Evolutionary conservation across 2,329 filamentous ascomycete species (phyloP), one percentile per base, ranked within the genome.

Genomic region (Ceratocystis variospora): DNA sequence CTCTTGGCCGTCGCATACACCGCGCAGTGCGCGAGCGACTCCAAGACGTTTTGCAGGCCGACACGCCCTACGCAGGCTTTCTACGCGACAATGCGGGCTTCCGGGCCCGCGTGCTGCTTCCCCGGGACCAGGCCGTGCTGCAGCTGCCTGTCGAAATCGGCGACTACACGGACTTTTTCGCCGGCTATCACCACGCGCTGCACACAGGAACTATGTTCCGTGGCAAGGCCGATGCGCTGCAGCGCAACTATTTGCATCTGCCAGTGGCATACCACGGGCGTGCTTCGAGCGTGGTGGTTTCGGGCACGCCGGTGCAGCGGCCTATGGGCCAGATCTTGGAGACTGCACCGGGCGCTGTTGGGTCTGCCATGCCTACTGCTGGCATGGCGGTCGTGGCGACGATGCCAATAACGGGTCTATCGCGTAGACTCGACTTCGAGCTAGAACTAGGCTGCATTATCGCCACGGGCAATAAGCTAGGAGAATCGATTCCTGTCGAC

Each of bases 131-230:
- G 5, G 57, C 31, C 8, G 57, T 15, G 19, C 55, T 68, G 67
- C 86, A 89, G 70, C 71, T 90, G 1, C 87, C 87, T 1, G 82
- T 90, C 80, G 79, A 81, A 64, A 88, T 90, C 71, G 85, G 86
- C 48, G 87, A 90, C 73, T 90, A 90, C 72, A 87, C 87, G 6
- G 87, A 90, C 73, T 90, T 90, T 77, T 90, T 87, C 71, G 87
- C 85, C 7, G 87, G 87, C n/a, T 74, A 84, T 69, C 85, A 89
- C 72, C 87, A 90, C 74, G 87, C 87, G 15, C 85, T 83, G 75
- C 68, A 69, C 70, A 79, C 85, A 31, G 86, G 86, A 6, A 79
- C 82, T 1, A 78, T 89, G 33, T 88, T 90, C 74, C 81, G 87
- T 50, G 87, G 86, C 0, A 79, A 84, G 0, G 79, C 81, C n/a